These are phyloP conservation scores for Ophiostoma australiae DNA, from an alignment of 2,329 filamentous ascomycete genomes.

Conservation along the genomic window DNA sequence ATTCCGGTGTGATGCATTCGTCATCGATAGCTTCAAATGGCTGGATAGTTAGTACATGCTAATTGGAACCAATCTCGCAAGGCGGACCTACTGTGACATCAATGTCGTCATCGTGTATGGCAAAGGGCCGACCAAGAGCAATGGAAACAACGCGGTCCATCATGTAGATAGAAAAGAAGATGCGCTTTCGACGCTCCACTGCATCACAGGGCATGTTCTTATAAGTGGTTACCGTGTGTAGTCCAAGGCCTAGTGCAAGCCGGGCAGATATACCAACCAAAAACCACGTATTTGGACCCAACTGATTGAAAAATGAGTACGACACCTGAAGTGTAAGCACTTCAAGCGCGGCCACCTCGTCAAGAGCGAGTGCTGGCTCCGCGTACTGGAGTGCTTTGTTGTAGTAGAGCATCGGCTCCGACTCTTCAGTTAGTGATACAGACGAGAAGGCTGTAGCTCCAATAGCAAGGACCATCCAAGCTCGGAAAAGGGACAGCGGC, in stretches of 20 bases:
- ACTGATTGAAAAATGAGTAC: slow-evolving; percentile 46
- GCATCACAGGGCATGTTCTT: slow-evolving; percentile 34
- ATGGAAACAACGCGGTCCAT: slow-evolving; percentile 46
- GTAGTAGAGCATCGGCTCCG: slow-evolving; percentile 40
- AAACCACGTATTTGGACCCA: slow-evolving; percentile 44
- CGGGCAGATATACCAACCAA: slow-evolving; percentile 42
- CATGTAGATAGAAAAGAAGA: slow-evolving; percentile 47
- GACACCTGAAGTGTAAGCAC: slow-evolving; percentile 44
- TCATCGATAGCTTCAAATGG: slow-evolving; percentile 38
- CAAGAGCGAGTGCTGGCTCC: slow-evolving; percentile 37
- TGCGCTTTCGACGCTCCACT: slow-evolving; percentile 38
- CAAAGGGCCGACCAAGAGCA: slow-evolving; percentile 42
- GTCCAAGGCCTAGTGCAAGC: slow-evolving; percentile 37
- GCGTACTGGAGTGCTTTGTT: slow-evolving; percentile 42
- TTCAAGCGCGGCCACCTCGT: slow-evolving; percentile 42
- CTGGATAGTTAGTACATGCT: slow-evolving; percentile 26
- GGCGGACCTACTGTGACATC: slow-evolving; percentile 31
- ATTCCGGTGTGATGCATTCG: slow-evolving; percentile 31
- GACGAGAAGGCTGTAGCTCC: slow-evolving; percentile 43
- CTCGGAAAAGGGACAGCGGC: slow-evolving; percentile 37
- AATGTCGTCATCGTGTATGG: slow-evolving; percentile 44
- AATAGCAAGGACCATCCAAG: slow-evolving; percentile 49
- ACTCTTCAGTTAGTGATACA: slow-evolving; percentile 41
- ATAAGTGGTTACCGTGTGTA: slow-evolving; percentile 35
- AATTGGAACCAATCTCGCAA: too few relatives aligned